Evolutionary conservation across 2,329 filamentous ascomycete genomes (phyloP).

Genomic region (Tolypocladium capitatum): DNA sequence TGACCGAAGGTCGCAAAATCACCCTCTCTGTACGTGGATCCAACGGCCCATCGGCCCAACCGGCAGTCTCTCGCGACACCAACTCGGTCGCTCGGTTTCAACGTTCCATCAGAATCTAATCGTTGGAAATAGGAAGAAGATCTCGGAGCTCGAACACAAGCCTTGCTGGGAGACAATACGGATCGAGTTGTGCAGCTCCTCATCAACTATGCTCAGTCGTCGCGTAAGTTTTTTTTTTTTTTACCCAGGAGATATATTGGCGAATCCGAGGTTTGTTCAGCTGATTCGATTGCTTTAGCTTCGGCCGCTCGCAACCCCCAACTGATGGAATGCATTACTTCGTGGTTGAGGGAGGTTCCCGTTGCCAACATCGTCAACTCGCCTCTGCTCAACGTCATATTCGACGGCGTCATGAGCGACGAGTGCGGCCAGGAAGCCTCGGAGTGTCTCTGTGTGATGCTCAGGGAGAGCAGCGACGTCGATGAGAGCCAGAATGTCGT

Average conservation of each 20-base stretch:
- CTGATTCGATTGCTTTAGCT: conserved; percentile 29
- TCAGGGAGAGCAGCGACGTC: conserved; percentile 83
- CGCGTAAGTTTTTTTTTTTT: conserved; percentile 61
- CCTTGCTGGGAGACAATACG: conserved; percentile 83
- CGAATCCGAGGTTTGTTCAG: neutral
- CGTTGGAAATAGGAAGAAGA: conserved; percentile 76
- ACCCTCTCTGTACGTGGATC: conserved; percentile 91
- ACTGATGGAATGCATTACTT: conserved; percentile 88
- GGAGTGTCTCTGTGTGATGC: conserved; percentile 84
- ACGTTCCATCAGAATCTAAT: conserved; percentile 23
- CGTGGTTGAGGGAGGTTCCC: conserved; percentile 90
- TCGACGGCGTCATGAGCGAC: conserved; percentile 64
- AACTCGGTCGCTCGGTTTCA: conserved; percentile 22
- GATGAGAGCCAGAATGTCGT: conserved; percentile 80
- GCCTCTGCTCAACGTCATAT: conserved; percentile 67
- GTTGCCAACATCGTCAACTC: conserved; percentile 73
- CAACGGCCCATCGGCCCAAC: conserved; percentile 32
- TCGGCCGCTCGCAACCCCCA: conserved; percentile 75
- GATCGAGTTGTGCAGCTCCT: conserved; percentile 76
- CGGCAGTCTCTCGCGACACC: conserved; percentile 18
- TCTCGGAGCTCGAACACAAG: conserved; percentile 69
- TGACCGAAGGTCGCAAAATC: conserved; percentile 98
- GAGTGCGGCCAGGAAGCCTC: conserved; percentile 74
- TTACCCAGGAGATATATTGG: neutral
- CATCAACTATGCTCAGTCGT: conserved; percentile 83